Evolutionary conservation across 208 protist genomes (phyloP).

Genomic region (Wallacemonas sp.): DNA sequence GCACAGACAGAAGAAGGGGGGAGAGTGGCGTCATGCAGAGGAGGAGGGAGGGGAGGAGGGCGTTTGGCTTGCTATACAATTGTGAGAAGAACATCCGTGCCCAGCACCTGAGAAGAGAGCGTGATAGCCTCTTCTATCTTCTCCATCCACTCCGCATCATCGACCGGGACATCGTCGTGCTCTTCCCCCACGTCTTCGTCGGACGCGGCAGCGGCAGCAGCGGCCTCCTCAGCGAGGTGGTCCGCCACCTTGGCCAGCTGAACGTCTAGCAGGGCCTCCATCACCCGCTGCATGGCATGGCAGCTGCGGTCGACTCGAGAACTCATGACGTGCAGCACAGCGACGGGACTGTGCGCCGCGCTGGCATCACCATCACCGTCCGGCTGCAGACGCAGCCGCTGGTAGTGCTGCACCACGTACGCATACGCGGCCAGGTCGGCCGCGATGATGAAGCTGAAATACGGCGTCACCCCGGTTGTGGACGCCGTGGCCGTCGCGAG

Average conservation of each 20-base stretch:
- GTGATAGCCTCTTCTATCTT: slow-evolving; percentile 45
- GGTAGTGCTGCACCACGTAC: slow-evolving; percentile 68
- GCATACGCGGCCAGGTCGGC: slow-evolving; percentile 72
- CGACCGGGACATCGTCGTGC: slow-evolving; percentile 8
- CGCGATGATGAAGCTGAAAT: slow-evolving; percentile 77
- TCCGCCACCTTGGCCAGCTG: slow-evolving; percentile 11
- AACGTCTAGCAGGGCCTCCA: slow-evolving; percentile 42
- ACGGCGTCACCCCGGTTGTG: slow-evolving; percentile 16
- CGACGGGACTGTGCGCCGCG: slow-evolving; percentile 13
- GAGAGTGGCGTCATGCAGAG: no score
- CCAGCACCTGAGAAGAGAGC: slow-evolving; percentile 51
- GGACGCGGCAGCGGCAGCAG: slow-evolving; percentile 7
- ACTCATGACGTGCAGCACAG: slow-evolving; percentile 54
- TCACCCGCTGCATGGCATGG: slow-evolving; percentile 50
- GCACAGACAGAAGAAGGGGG: no score
- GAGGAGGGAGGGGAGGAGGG: not conserved
- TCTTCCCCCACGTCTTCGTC: slow-evolving; percentile 7
- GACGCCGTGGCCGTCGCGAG: not conserved
- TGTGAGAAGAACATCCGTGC: slow-evolving; percentile 55
- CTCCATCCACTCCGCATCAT: slow-evolving; percentile 42
- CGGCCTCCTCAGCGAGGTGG: slow-evolving; percentile 10
- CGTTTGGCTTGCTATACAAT: slow-evolving; percentile 39
- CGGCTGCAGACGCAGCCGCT: slow-evolving; percentile 23
- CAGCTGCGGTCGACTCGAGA: slow-evolving; percentile 42
- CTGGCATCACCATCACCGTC: not conserved